A percentile compares a stretch with the other conserved stretches of the same genome.
Evolutionary conservation across 2,329 filamentous ascomycete genomes (phyloP).

Genomic region (Claviceps sp.): DNA sequence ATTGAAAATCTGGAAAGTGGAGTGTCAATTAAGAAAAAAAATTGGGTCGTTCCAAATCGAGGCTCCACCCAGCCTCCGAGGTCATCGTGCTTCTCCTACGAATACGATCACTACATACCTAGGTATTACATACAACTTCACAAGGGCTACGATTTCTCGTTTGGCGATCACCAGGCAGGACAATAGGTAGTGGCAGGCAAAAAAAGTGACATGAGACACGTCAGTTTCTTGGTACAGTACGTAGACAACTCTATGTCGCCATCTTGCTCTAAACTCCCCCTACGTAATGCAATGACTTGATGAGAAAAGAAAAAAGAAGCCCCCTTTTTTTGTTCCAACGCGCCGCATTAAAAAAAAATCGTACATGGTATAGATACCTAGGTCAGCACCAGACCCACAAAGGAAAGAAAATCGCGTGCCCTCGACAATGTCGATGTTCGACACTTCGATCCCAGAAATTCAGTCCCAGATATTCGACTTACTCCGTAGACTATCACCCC

Average conservation of each 20-base stretch:
- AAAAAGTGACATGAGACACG: background rate
- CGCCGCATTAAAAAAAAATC: background rate
- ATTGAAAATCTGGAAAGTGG: too few species aligned
- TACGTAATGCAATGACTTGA: background rate
- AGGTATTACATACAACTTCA: too few species aligned
- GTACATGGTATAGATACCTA: background rate
- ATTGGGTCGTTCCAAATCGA: too few species aligned
- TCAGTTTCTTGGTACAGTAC: slow-evolving; percentile 1
- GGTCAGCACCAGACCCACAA: background rate
- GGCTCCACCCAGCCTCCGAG: too few species aligned
- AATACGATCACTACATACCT: too few species aligned
- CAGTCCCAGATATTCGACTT: too few species aligned
- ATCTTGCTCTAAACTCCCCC: background rate
- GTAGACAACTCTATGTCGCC: background rate
- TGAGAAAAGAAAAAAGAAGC: background rate
- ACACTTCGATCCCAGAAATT: too few species aligned
- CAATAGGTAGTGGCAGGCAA: background rate
- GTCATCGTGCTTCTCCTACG: too few species aligned
- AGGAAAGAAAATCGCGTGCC: background rate
- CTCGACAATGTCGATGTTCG: too few species aligned
- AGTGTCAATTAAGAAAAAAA: too few species aligned
- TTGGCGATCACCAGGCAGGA: background rate
- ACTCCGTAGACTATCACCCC: background rate
- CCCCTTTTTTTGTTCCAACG: background rate
- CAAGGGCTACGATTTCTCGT: too few species aligned